Percentiles rank a stretch among this genome's conserved stretches.
Evolutionary conservation across 225 moss, liverwort and hornwort genomes (phyloP).

Genomic region (Pseudisothecium myosuroides): DNA sequence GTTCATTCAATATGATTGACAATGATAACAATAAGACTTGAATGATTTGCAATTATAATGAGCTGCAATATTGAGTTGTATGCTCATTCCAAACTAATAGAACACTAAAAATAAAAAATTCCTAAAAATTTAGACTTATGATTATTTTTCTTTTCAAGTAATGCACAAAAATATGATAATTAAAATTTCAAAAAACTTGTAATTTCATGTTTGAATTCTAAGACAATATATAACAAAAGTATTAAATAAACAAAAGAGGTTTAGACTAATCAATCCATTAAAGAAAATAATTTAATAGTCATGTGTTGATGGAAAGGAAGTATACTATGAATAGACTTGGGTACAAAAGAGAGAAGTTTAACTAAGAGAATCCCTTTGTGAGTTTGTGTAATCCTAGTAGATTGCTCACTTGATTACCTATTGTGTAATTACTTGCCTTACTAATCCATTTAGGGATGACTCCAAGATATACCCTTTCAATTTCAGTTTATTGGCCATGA

Average conservation of each 20-base stretch:
- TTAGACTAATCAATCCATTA: background rate
- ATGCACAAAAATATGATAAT: background rate
- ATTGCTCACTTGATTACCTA: background rate
- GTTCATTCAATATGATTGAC: background rate
- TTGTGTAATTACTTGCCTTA: background rate
- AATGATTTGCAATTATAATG: background rate
- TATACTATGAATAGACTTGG: background rate
- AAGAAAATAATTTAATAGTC: background rate
- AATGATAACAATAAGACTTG: background rate
- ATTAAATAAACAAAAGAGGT: background rate
- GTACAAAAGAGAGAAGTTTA: background rate
- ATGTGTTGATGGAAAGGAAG: background rate
- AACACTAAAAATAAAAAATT: background rate
- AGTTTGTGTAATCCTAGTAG: background rate
- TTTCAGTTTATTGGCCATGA: too few species aligned
- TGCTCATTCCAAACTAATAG: background rate
- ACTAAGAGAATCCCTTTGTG: rapidly evolving
- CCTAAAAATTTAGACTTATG: background rate
- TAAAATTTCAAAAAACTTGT: background rate
- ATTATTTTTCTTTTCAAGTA: background rate
- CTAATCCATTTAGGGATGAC: background rate
- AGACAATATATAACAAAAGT: background rate
- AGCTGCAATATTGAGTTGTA: background rate
- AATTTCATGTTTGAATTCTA: background rate
- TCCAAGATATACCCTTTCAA: background rate